Percentiles rank a stretch among this genome's conserved stretches.
These are phyloP conservation scores for Candida glaebosa DNA, from an alignment of 805 yeast genomes.

Conservation along the genomic window DNA sequence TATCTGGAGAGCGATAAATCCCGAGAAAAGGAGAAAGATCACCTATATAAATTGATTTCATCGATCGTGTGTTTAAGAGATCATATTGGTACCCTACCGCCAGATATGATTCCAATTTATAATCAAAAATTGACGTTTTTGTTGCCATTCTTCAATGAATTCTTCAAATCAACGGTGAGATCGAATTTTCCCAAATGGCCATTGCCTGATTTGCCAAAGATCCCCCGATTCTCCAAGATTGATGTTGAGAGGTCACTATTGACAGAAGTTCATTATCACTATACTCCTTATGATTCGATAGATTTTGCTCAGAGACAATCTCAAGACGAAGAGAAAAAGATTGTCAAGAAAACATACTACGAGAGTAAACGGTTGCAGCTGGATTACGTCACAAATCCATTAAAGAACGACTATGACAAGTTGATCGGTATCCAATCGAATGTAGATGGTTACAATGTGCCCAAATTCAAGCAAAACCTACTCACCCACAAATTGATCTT, in stretches of 20 bases:
- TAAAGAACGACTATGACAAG: constrained; percentile 46
- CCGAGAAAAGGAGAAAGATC: constrained; percentile 29
- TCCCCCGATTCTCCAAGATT: constrained; percentile 58
- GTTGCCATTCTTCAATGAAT: constrained; percentile 54
- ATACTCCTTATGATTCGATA: constrained; percentile 47
- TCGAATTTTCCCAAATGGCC: constrained; percentile 58
- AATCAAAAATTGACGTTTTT: constrained; percentile 62
- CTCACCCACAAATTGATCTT: constrained; percentile 52
- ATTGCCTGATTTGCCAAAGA: constrained; percentile 64
- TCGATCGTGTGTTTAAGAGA: constrained; percentile 81
- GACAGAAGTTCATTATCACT: constrained; percentile 68
- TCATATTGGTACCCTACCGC: constrained; percentile 76
- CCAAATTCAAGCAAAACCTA: constrained; percentile 2
- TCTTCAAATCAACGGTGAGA: constrained; percentile 14
- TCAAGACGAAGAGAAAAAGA: constrained; percentile 7
- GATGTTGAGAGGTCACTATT: constrained; percentile 80
- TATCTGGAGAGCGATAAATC: constrained; percentile 24
- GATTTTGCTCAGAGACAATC: constrained; percentile 20
- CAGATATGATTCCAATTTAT: constrained; percentile 73
- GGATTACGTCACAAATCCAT: constrained; percentile 68
- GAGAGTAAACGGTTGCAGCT: constrained; percentile 59
- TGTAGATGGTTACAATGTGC: constrained; percentile 16
- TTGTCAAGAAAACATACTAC: constrained; percentile 41
- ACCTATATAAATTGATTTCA: constrained; percentile 68
- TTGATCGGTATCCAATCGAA: constrained; percentile 50